These are phyloP conservation scores for Cystofilobasidium ferigula DNA, from an alignment of 768 basidiomycete species.

Conservation along the genomic window DNA sequence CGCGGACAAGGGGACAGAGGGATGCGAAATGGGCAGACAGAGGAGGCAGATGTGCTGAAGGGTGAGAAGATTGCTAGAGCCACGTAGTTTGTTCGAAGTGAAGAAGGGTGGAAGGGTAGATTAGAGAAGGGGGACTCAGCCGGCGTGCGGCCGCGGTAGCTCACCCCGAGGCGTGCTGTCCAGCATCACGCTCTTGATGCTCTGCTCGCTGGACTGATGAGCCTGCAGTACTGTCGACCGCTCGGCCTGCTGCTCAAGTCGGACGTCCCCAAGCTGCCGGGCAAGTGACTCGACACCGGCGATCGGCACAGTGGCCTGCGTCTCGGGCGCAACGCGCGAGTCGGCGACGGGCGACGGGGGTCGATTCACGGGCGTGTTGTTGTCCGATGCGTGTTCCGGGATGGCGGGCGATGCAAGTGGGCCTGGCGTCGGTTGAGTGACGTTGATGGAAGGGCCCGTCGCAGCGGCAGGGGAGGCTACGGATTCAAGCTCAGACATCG, in stretches of 20 bases:
- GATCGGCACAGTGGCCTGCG: conserved; percentile 18
- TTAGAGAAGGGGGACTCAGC: neutral
- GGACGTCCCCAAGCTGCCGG: conserved; percentile 13
- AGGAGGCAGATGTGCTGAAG: too few species aligned
- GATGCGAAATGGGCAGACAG: too few species aligned
- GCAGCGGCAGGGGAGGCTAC: neutral
- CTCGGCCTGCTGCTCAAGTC: neutral
- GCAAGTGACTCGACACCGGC: conserved; percentile 12
- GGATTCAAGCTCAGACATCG: neutral
- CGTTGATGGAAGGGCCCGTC: neutral
- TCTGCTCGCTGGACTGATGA: neutral
- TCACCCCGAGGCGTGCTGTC: neutral
- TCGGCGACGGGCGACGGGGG: conserved; percentile 7
- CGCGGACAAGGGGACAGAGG: too few species aligned
- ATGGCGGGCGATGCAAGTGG: neutral
- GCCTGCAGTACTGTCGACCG: neutral
- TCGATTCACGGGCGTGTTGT: neutral
- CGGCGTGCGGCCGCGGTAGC: too few species aligned
- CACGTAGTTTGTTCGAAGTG: neutral
- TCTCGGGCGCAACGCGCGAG: neutral
- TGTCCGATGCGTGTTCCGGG: neutral
- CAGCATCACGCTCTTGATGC: neutral
- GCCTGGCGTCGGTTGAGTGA: neutral
- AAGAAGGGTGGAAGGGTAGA: neutral
- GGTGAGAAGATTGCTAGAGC: neutral